Percentiles rank a stretch among this genome's conserved stretches.
These are phyloP conservation scores for Cytidiella melzeri DNA, from an alignment of 768 basidiomycete species.

Conservation along the genomic window DNA sequence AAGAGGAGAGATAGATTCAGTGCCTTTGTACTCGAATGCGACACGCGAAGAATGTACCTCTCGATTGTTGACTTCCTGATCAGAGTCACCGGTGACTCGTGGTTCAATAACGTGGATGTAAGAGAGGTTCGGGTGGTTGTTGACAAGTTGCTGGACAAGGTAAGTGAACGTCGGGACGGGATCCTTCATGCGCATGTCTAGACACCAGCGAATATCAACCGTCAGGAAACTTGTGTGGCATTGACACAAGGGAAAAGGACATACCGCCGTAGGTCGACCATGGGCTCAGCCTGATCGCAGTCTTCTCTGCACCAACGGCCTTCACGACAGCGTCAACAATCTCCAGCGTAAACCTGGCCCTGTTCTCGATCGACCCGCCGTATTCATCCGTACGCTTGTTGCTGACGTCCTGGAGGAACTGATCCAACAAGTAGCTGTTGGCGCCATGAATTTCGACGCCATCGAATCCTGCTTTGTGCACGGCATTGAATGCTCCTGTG, in stretches of 20 bases:
- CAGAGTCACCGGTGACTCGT: conserved; percentile 1
- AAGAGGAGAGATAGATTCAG: not conserved
- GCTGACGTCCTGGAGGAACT: conserved; percentile 33
- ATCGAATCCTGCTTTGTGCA: conserved; percentile 24
- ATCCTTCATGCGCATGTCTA: conserved; percentile 15
- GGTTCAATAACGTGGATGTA: conserved; percentile 33
- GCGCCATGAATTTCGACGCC: conserved; percentile 24
- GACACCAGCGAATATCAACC: not conserved
- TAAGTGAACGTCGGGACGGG: conserved; percentile 24
- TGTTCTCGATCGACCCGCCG: conserved; percentile 44
- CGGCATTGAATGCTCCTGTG: conserved; percentile 21
- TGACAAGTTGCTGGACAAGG: conserved; percentile 20
- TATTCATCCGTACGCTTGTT: conserved; percentile 44
- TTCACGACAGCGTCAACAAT: conserved; percentile 31
- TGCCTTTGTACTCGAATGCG: not conserved
- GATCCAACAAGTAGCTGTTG: conserved; percentile 30
- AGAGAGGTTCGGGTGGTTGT: conserved; percentile 25
- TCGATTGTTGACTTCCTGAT: conserved; percentile 2
- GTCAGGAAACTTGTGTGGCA: not conserved
- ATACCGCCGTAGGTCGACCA: conserved; percentile 22
- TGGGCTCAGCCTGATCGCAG: conserved; percentile 35
- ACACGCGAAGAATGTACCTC: conserved; percentile 4
- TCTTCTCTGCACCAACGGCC: conserved; percentile 33
- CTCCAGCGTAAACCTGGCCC: conserved; percentile 38
- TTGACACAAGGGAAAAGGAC: not conserved